Conservation (phyloP, 345 rosid species). For the Dipteronia dyeriana region DNA sequence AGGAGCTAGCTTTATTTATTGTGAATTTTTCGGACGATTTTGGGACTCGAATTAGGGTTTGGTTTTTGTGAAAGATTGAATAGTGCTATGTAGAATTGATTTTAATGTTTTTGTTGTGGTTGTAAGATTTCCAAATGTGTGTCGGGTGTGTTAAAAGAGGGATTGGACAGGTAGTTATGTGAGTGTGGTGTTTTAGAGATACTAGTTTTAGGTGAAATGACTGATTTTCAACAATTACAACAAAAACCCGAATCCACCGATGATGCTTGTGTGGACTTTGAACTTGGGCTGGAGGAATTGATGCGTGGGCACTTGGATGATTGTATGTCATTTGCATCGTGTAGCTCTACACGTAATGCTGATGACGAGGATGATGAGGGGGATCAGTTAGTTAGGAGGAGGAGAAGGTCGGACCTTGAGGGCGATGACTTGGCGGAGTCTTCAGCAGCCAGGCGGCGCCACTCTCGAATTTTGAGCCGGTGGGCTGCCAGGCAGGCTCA, state of each 20-base stretch:
- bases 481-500: conserved; percentile 99
- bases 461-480: conserved; percentile 72
- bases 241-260: conserved; percentile 75
- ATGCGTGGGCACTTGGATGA: conserved; percentile 91
- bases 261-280: conserved; percentile 60
- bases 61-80: conserved; percentile 13
- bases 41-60: conserved; percentile 13
- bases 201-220: conserved; percentile 48
- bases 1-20: conserved; percentile 1
- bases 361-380: conserved; percentile 82
- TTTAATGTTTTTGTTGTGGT: background rate
- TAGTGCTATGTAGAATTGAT: background rate
- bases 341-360: conserved; percentile 65
- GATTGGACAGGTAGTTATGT: conserved; percentile 27
- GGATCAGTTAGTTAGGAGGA: conserved; percentile 78
- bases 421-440: conserved; percentile 94
- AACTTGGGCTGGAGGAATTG: conserved; percentile 81
- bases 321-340: conserved; percentile 81
- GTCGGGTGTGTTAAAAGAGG: conserved; percentile 1
- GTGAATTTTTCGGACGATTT: conserved; percentile 4
- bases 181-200: conserved; percentile 16
- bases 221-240: conserved; percentile 70
- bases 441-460: conserved; percentile 86
- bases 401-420: conserved; percentile 83
- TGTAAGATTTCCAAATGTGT: conserved; percentile 17